phyloP scores from a whole-genome alignment of 768 basidiomycete species.

The Trametes sanguinea region DNA sequence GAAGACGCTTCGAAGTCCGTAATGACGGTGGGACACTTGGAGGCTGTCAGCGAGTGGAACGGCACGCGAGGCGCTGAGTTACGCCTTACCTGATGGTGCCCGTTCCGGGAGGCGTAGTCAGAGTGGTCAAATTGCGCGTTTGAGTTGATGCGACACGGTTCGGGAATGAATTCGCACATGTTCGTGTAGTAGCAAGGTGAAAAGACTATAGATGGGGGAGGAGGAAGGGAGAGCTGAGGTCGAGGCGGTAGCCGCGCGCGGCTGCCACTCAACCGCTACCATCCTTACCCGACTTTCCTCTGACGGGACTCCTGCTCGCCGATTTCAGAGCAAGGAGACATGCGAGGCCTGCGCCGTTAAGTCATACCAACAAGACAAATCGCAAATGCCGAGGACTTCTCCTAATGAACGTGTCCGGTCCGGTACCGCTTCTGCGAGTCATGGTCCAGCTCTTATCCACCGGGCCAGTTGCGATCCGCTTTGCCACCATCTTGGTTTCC shows the following conservation, averaged over 20 bases:
- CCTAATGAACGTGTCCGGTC: too few relatives aligned
- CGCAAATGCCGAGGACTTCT: too few relatives aligned
- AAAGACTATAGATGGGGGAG: background rate
- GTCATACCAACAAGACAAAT: too few relatives aligned
- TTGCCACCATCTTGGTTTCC: too few relatives aligned
- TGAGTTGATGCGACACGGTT: background rate
- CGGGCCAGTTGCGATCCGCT: too few relatives aligned
- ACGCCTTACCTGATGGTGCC: background rate
- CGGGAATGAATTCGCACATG: constrained; percentile 10
- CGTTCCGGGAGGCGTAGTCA: constrained; percentile 11
- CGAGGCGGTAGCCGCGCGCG: constrained; percentile 11
- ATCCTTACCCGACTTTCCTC: background rate
- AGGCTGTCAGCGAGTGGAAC: background rate
- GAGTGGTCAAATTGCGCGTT: background rate
- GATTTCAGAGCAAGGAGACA: background rate
- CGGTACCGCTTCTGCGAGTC: too few relatives aligned
- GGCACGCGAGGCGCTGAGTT: background rate
- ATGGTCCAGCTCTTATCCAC: too few relatives aligned
- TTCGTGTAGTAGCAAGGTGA: background rate
- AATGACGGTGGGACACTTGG: background rate
- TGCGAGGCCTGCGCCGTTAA: too few relatives aligned
- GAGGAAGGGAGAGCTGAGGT: constrained; percentile 2
- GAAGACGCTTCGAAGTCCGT: background rate
- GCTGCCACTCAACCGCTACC: constrained; percentile 15
- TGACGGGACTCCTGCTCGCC: constrained; percentile 7